These are phyloP conservation scores for Allium cepa DNA, from an alignment of 106 monocot genomes.

Conservation along the genomic window DNA sequence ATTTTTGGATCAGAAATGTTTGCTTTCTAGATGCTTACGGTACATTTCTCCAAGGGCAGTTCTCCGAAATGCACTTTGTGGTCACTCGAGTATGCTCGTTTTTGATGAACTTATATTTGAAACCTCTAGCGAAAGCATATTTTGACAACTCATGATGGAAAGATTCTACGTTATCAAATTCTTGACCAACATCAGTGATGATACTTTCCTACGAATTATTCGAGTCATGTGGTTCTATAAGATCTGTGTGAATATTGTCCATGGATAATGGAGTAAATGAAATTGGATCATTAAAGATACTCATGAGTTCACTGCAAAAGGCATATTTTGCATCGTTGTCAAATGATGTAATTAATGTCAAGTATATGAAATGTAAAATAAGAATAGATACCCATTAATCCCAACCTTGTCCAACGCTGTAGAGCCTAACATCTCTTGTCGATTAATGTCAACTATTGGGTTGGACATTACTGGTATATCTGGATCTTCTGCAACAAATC, in stretches of 20 bases:
- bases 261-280: neutral
- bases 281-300: slow-evolving; percentile 1
- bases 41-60: slow-evolving; percentile 75
- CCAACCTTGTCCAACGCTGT: slow-evolving; percentile 7
- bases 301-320: slow-evolving; percentile 12
- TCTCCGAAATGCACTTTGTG: slow-evolving; percentile 55
- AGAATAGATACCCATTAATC: slow-evolving; percentile 1
- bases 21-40: slow-evolving; percentile 41
- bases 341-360: no score
- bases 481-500: slow-evolving; percentile 8
- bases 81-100: slow-evolving; percentile 68
- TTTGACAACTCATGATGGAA: slow-evolving; percentile 81
- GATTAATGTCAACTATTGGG: slow-evolving; percentile 14
- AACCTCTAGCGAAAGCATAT: slow-evolving; percentile 70
- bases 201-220: slow-evolving; percentile 34
- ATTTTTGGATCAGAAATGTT: slow-evolving; percentile 56
- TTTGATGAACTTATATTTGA: slow-evolving; percentile 62
- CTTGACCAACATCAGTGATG: slow-evolving; percentile 73
- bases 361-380: neutral
- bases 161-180: slow-evolving; percentile 48
- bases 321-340: neutral
- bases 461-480: neutral
- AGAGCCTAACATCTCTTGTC: slow-evolving; percentile 7
- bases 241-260: neutral
- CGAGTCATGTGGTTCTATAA: neutral